Evolutionary conservation across 768 basidiomycete genomes (phyloP), one percentile per base, ranked within the genome.

Genomic region (Porpolomopsis calyptriformis): DNA sequence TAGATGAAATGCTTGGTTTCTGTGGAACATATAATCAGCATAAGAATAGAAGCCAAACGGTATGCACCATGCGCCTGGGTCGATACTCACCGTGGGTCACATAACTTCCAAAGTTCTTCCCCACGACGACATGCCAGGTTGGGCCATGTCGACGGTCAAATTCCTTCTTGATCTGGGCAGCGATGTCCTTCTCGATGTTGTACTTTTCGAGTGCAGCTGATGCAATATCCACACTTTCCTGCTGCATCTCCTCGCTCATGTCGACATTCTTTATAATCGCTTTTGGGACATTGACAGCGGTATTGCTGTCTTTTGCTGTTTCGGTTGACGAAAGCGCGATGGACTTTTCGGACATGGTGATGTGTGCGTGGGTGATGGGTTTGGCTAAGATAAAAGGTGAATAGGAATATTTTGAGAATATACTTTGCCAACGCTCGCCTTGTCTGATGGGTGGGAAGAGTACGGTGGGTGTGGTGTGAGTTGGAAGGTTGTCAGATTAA

Each of bases 1-100:
- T 98, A 98, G 70, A 98, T 92, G 69, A 98, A 98, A 62, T 96
- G 86, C 65, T 92, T 93, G 53, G 91, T 94, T 77, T 97, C 92
- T 96, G 64, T 24, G 48, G 26, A 49, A 43, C 22, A 41, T 41
- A 44, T 48, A 12, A 49, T 23, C 36, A 51, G 40, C 39, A n/a
- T 26, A 43, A 45, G 31, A 47, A 16, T 49, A 39, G 27, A 51
- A 48, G 46, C 23, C 12, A 48, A 33, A 40, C 53, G 37, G 48
- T 31, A 25, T 20, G 47, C 44, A 33, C 42, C 45, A 49, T 23
- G 34, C 43, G 40, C 49, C 49, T 52, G 46, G 47, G 48, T 49
- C 22, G 49, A 45, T 25, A 65, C 82, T 56, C 54, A 94, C 92
- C 93, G 59, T 96, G 93, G 37, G 93, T 96, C 35, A 97, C 93